These are phyloP conservation scores for Pseudopithomyces maydicus DNA, from an alignment of 2,329 filamentous ascomycete species.

Conservation along the genomic window DNA sequence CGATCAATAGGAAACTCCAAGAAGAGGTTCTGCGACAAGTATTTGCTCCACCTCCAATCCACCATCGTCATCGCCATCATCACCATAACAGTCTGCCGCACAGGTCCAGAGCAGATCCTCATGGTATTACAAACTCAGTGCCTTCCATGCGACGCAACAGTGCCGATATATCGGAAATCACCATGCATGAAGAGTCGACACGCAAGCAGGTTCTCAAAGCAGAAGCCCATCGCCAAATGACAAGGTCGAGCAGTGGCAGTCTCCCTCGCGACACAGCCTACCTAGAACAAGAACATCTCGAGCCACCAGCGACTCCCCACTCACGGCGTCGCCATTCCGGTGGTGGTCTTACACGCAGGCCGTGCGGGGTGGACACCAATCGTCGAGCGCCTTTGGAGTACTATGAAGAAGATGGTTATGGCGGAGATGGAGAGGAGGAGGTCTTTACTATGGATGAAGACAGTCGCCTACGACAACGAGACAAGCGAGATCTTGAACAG, in stretches of 20 bases:
- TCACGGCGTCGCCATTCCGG: slow-evolving; percentile 79
- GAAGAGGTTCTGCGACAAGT: slow-evolving; percentile 94
- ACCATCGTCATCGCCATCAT: slow-evolving; percentile 76
- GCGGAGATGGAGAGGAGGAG: slow-evolving; percentile 74
- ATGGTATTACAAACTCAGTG: slow-evolving; percentile 37
- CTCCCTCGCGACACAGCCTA: slow-evolving; percentile 4
- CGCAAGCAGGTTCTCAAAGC: slow-evolving; percentile 51
- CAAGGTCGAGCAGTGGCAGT: slow-evolving; percentile 15
- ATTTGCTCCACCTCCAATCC: slow-evolving; percentile 82
- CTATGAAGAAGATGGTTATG: slow-evolving; percentile 87
- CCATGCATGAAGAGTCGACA: slow-evolving; percentile 41
- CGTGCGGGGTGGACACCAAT: slow-evolving; percentile 66
- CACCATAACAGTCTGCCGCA: slow-evolving; percentile 67
- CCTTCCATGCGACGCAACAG: slow-evolving; percentile 45
- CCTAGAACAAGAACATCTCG: slow-evolving; percentile 23
- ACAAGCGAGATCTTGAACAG: slow-evolving; percentile 12
- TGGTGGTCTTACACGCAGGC: slow-evolving; percentile 77
- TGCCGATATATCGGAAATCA: slow-evolving; percentile 40
- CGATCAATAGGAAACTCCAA: slow-evolving; percentile 83
- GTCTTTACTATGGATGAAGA: slow-evolving; percentile 71
- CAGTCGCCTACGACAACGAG: slow-evolving; percentile 15
- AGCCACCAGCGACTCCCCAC: slow-evolving; percentile 29
- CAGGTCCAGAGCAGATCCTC: slow-evolving; percentile 33
- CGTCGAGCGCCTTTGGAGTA: slow-evolving; percentile 82
- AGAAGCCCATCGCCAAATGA: slow-evolving; percentile 43